phyloP scores from a whole-genome alignment of 164 flowering plant genomes.

The Euptelea pleiosperma region DNA sequence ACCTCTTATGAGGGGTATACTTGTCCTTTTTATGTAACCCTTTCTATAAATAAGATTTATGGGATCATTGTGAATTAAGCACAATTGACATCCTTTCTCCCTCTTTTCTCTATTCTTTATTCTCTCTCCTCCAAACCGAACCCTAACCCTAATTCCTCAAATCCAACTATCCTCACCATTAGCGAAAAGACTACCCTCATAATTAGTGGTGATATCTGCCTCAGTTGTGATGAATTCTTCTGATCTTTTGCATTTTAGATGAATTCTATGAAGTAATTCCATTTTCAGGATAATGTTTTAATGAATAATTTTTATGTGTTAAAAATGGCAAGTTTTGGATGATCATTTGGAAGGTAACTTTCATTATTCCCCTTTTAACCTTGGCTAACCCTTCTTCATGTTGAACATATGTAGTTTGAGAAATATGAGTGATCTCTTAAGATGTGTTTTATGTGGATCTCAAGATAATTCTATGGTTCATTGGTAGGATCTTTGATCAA shows the following conservation, averaged over 20 bases:
- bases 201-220: too few species aligned
- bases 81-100: too few species aligned
- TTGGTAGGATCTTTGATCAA: conserved; percentile 86
- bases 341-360: not conserved
- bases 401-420: not conserved
- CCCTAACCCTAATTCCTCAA: too few species aligned
- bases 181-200: too few species aligned
- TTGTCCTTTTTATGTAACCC: too few species aligned
- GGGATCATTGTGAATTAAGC: too few species aligned
- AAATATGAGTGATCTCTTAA: not conserved
- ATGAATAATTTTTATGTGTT: not conserved
- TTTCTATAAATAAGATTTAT: too few species aligned
- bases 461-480: not conserved
- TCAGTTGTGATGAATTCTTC: too few species aligned
- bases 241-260: not conserved
- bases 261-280: not conserved
- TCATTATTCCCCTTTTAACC: not conserved
- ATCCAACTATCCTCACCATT: too few species aligned
- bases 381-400: not conserved
- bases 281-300: not conserved
- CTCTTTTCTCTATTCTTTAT: too few species aligned
- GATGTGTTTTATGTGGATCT: not conserved
- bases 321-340: not conserved
- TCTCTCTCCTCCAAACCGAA: too few species aligned
- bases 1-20: too few species aligned